phyloP scores from a whole-genome alignment of 2,329 filamentous ascomycete species.

The Cytospora paraplurivora region DNA sequence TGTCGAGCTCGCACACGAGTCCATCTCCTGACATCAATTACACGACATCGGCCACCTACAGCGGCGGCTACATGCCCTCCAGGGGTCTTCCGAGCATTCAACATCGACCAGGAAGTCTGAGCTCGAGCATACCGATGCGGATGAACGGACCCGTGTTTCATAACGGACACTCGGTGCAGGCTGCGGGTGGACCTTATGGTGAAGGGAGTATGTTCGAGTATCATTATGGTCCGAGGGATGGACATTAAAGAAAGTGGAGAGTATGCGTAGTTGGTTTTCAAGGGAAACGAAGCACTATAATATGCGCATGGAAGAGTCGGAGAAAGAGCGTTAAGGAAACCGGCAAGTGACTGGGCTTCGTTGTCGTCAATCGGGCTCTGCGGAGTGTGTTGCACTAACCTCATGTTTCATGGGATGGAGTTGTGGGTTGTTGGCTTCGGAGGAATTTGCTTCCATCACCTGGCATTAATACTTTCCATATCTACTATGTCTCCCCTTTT shows the following conservation, averaged over 20 bases:
- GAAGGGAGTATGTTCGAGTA: slow-evolving; percentile 27
- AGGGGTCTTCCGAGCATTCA: slow-evolving; percentile 24
- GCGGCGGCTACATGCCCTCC: slow-evolving; percentile 24
- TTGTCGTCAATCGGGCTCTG: not conserved
- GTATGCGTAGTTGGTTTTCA: too few relatives aligned
- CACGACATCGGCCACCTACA: slow-evolving; percentile 26
- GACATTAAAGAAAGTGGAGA: slow-evolving; percentile 14
- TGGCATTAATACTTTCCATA: not conserved
- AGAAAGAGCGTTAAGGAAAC: too few relatives aligned
- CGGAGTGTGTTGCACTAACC: not conserved
- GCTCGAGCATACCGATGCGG: slow-evolving; percentile 20
- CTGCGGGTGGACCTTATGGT: slow-evolving; percentile 21
- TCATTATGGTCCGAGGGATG: slow-evolving; percentile 23
- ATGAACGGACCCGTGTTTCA: slow-evolving; percentile 19
- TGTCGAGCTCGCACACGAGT: slow-evolving; percentile 22
- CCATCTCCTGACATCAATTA: slow-evolving; percentile 27
- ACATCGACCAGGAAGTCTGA: slow-evolving; percentile 20
- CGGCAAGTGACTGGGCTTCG: too few relatives aligned
- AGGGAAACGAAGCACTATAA: too few relatives aligned
- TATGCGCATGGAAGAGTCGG: too few relatives aligned
- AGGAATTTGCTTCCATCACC: not conserved
- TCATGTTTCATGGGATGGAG: not conserved
- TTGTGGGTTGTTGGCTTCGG: not conserved
- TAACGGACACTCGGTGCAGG: slow-evolving; percentile 16
- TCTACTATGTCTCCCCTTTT: not conserved